Evolutionary conservation across 306 rosid species (phyloP).

Genomic region (Cucurbita argyrosperma): DNA sequence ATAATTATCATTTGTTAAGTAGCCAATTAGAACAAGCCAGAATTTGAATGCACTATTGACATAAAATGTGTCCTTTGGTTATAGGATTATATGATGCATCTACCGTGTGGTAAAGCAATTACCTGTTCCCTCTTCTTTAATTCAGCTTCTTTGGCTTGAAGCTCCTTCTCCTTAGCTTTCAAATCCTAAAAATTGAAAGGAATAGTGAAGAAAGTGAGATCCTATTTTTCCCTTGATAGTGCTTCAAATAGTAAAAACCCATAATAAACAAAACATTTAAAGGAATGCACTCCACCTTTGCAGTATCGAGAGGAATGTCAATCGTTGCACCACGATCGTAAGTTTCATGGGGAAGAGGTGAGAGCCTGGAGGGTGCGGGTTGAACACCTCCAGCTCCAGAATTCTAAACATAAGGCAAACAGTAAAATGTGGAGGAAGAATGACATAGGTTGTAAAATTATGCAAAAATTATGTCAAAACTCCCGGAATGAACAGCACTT

Average conservation of each 20-base stretch:
- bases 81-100: neutral
- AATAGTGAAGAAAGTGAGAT: neutral
- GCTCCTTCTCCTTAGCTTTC: slow-evolving; percentile 74
- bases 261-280: neutral
- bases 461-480: neutral
- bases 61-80: neutral
- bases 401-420: slow-evolving; percentile 22
- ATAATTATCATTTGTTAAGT: neutral
- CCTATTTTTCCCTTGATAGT: neutral
- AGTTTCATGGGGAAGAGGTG: slow-evolving; percentile 63
- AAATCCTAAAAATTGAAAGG: slow-evolving; percentile 23
- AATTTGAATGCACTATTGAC: neutral
- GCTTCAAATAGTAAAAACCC: neutral
- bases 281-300: slow-evolving; percentile 29
- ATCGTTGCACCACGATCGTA: slow-evolving; percentile 49
- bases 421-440: slow-evolving; percentile 2
- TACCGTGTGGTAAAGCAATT: neutral
- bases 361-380: slow-evolving; percentile 33
- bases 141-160: slow-evolving; percentile 75
- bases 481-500: neutral
- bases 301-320: slow-evolving; percentile 48
- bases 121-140: slow-evolving; percentile 84
- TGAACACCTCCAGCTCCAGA: slow-evolving; percentile 36
- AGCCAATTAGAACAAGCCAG: neutral
- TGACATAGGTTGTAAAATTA: neutral